phyloP scores from a whole-genome alignment of 495 filamentous ascomycete genomes.

The Sporormia fimetaria region DNA sequence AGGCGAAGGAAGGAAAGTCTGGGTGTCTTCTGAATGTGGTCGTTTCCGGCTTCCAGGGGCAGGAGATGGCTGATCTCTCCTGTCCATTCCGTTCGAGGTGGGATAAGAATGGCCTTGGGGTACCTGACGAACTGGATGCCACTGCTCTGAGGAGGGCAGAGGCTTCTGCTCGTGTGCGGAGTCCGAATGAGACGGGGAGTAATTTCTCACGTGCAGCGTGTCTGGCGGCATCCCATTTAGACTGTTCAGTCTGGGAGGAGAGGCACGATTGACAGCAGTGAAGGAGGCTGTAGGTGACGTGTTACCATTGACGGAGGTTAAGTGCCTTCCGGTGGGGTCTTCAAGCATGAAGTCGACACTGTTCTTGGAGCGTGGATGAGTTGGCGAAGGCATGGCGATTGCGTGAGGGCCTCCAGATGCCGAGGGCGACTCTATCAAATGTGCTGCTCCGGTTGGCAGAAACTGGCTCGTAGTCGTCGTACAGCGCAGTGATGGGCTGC shows the following conservation, averaged over 20 bases:
- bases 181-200: constrained; percentile 1
- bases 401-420: constrained; percentile 4
- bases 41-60: too few relatives aligned
- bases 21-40: too few relatives aligned
- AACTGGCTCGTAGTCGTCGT: too few relatives aligned
- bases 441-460: too few relatives aligned
- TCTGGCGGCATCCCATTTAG: constrained; percentile 17
- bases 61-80: too few relatives aligned
- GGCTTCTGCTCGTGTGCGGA: constrained; percentile 7
- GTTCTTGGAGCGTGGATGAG: constrained; percentile 16
- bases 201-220: constrained; percentile 10
- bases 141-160: constrained; percentile 12
- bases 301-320: too few relatives aligned
- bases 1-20: too few relatives aligned
- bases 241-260: constrained; percentile 15
- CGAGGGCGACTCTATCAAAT: not conserved
- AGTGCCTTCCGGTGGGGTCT: constrained; percentile 16
- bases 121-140: too few relatives aligned
- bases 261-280: constrained; percentile 26
- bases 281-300: too few relatives aligned
- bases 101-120: too few relatives aligned
- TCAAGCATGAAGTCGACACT: constrained; percentile 20
- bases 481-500: too few relatives aligned
- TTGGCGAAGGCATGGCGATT: constrained; percentile 24
- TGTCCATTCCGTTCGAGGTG: too few relatives aligned